A percentile compares a stretch with the other conserved stretches of the same genome.
phyloP scores from a whole-genome alignment of 139 green algal species.

The Coccomyxa sp. region DNA sequence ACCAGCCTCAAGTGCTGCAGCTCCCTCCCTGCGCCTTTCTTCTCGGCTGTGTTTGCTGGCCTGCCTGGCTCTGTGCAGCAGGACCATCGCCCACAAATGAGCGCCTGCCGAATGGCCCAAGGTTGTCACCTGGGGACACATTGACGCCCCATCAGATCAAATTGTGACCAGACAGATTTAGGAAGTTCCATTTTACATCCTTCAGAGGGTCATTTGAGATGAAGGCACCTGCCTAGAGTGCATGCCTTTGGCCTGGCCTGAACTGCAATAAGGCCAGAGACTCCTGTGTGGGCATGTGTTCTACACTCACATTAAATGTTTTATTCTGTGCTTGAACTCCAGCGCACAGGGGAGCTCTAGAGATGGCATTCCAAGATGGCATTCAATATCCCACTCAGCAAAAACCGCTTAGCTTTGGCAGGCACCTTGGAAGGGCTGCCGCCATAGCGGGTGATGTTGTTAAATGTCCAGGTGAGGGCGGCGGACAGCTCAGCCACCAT shows the following conservation, averaged over 20 bases:
- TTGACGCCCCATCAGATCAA: not conserved
- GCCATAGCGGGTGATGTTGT: slow-evolving; percentile 41
- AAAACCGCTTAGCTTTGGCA: not conserved
- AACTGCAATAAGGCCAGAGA: too few species aligned
- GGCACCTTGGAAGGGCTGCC: slow-evolving; percentile 31
- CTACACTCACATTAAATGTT: too few species aligned
- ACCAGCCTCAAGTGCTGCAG: not conserved
- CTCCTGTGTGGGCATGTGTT: too few species aligned
- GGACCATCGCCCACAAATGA: slow-evolving; percentile 62
- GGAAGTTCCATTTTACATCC: not conserved
- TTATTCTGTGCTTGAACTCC: too few species aligned
- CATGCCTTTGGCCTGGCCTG: not conserved
- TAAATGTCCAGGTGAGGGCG: slow-evolving; percentile 58
- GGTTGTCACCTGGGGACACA: slow-evolving; percentile 31
- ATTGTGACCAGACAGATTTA: not conserved
- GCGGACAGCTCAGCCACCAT: slow-evolving; percentile 63
- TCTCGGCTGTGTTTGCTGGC: too few species aligned
- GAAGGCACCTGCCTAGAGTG: not conserved
- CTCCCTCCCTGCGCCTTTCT: not conserved
- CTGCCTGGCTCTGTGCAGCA: slow-evolving; percentile 49
- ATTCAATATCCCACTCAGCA: not conserved
- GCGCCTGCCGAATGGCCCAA: slow-evolving; percentile 73
- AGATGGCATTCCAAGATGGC: not conserved
- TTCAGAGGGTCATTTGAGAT: not conserved
- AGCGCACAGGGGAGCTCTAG: too few species aligned